Evolutionary conservation across 2,329 filamentous ascomycete species (phyloP).

Genomic region (Daldinia sp.): DNA sequence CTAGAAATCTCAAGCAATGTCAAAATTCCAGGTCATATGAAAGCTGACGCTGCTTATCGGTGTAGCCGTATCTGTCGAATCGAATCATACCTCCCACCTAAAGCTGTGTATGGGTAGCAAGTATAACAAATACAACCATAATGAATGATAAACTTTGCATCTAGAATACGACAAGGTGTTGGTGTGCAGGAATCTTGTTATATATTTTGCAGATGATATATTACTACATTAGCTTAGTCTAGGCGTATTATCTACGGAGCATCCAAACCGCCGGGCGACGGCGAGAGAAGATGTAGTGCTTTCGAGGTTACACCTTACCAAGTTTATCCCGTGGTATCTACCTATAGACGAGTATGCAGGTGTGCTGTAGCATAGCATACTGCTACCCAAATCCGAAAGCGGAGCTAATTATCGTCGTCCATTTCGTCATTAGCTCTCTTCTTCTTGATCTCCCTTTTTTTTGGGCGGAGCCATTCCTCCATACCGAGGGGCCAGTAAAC

Average conservation of each 20-base stretch:
- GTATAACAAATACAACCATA: neutral
- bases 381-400: neutral
- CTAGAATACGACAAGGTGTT: neutral
- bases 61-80: neutral
- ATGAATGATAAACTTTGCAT: neutral
- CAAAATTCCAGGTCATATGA: neutral
- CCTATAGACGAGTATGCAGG: neutral
- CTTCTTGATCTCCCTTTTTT: constrained; percentile 73
- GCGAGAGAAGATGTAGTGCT: neutral
- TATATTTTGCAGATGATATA: neutral
- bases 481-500: constrained; percentile 92
- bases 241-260: neutral
- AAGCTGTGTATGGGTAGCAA: too few species aligned
- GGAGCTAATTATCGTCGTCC: constrained; percentile 46
- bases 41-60: neutral
- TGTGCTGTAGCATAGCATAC: constrained; percentile 2
- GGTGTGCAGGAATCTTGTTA: neutral
- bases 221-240: neutral
- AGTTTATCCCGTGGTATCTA: constrained; percentile 10
- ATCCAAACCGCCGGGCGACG: neutral
- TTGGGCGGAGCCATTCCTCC: constrained; percentile 88
- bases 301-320: constrained; percentile 1
- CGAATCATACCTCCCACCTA: neutral
- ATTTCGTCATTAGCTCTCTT: constrained; percentile 42
- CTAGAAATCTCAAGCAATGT: neutral